Conservation (phyloP, 306 rosid species). For the Lablab purpureus region DNA sequence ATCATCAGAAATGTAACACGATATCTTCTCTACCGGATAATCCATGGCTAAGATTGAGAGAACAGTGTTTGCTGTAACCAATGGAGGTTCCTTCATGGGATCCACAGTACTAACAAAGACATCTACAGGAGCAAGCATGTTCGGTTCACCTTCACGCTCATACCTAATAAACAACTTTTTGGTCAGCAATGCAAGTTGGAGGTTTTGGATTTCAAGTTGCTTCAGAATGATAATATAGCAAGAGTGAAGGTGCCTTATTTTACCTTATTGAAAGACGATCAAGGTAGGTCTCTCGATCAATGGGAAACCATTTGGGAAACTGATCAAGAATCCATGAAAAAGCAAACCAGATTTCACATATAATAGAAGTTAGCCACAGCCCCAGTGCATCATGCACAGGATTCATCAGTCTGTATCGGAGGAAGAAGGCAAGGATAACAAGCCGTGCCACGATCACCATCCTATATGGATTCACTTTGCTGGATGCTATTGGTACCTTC, state of each 20-base stretch:
- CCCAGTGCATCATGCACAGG: slow-evolving; percentile 82
- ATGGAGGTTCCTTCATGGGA: slow-evolving; percentile 97
- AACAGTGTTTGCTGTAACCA: slow-evolving; percentile 86
- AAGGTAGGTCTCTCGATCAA: slow-evolving; percentile 90
- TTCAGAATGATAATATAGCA: neutral
- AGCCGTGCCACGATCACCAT: slow-evolving; percentile 86
- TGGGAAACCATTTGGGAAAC: slow-evolving; percentile 96
- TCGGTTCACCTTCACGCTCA: slow-evolving; percentile 92
- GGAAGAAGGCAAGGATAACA: slow-evolving; percentile 65
- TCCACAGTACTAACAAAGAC: slow-evolving; percentile 97
- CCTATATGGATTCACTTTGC: slow-evolving; percentile 83
- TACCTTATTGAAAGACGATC: slow-evolving; percentile 92
- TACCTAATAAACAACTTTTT: slow-evolving; percentile 41
- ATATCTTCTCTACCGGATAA: slow-evolving; percentile 87
- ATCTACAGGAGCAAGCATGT: slow-evolving; percentile 84
- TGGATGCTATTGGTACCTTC: slow-evolving; percentile 86
- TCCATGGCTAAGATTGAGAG: slow-evolving; percentile 94
- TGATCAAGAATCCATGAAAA: slow-evolving; percentile 97
- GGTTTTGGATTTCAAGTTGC: neutral
- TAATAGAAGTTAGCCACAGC: slow-evolving; percentile 83
- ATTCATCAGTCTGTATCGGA: slow-evolving; percentile 73
- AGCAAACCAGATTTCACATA: slow-evolving; percentile 89
- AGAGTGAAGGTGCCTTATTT: neutral
- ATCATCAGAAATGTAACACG: slow-evolving; percentile 94
- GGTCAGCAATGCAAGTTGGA: slow-evolving; percentile 25